Evolutionary conservation across 2,329 filamentous ascomycete species (phyloP).

Genomic region (Phaeoacremonium minimum): DNA sequence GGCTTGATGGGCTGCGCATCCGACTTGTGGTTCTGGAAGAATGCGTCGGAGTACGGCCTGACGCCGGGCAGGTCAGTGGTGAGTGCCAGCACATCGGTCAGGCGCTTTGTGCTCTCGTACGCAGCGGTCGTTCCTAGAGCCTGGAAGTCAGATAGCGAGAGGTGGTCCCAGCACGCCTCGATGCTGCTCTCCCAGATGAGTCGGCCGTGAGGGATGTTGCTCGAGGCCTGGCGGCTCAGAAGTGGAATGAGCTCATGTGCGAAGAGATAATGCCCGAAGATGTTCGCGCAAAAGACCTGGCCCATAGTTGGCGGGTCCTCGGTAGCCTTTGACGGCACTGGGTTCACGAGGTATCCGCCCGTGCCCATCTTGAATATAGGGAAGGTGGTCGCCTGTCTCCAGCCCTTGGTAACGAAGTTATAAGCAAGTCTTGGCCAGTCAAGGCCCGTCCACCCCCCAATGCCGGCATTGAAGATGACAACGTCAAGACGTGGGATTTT

Average conservation of each 20-base stretch:
- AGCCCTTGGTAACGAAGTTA: conserved; percentile 51
- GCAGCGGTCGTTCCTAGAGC: conserved; percentile 56
- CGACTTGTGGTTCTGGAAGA: conserved; percentile 31
- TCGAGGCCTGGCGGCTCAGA: conserved; percentile 45
- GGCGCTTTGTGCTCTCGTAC: conserved; percentile 84
- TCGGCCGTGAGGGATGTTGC: conserved; percentile 48
- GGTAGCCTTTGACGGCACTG: conserved; percentile 15
- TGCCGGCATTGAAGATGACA: conserved; percentile 81
- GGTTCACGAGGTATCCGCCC: background rate
- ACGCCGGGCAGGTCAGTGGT: conserved; percentile 66
- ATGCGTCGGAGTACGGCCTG: conserved; percentile 50
- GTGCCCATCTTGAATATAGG: conserved; percentile 70
- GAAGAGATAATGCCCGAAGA: conserved; percentile 93
- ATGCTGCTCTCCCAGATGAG: conserved; percentile 87
- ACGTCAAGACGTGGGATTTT: conserved; percentile 69
- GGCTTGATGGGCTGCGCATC: background rate
- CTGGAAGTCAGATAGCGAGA: conserved; percentile 72
- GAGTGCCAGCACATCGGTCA: conserved; percentile 80
- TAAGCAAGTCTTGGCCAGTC: conserved; percentile 59
- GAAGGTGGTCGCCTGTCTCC: conserved; percentile 67
- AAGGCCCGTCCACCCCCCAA: conserved; percentile 80
- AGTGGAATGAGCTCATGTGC: conserved; percentile 75
- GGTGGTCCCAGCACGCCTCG: conserved; percentile 53
- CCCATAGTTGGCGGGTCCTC: conserved; percentile 52
- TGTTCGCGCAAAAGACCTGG: conserved; percentile 82